Evolutionary conservation across 1,139 yeast species (phyloP).

Genomic region (Geotrichum europaeum): DNA sequence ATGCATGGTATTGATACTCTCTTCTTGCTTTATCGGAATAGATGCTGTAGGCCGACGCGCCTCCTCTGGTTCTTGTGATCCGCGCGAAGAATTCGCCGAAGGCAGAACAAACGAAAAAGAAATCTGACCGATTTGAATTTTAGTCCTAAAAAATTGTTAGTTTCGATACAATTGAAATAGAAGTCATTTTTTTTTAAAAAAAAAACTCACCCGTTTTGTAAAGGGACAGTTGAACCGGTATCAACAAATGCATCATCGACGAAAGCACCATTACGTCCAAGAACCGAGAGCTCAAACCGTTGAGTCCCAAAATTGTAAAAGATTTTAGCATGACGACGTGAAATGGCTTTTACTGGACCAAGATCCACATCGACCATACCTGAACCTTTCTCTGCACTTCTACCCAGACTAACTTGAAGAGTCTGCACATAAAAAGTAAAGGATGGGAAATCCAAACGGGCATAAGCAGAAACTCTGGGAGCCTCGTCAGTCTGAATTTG

Average conservation of each 20-base stretch:
- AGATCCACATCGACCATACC: slow-evolving; percentile 73
- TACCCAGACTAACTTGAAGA: slow-evolving; percentile 82
- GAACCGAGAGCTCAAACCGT: slow-evolving; percentile 78
- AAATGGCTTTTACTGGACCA: slow-evolving; percentile 85
- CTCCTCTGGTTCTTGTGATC: slow-evolving; percentile 14
- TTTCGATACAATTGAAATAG: slow-evolving; percentile 2
- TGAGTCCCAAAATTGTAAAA: slow-evolving; percentile 95
- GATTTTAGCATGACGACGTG: slow-evolving; percentile 88
- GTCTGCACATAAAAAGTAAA: slow-evolving; percentile 95
- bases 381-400: slow-evolving; percentile 63
- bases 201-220: slow-evolving; percentile 47
- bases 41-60: slow-evolving; percentile 10
- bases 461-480: slow-evolving; percentile 67
- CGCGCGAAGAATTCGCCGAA: slow-evolving; percentile 21
- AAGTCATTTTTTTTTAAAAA: too few species aligned
- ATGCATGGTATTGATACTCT: background rate
- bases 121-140: slow-evolving; percentile 89
- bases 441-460: slow-evolving; percentile 85
- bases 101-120: slow-evolving; percentile 84
- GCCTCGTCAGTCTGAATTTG: background rate
- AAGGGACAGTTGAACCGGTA: slow-evolving; percentile 82
- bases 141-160: slow-evolving; percentile 44
- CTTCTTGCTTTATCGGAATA: slow-evolving; percentile 8
- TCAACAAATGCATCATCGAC: slow-evolving; percentile 86
- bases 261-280: slow-evolving; percentile 95